Percentiles rank a stretch among this genome's conserved stretches.
Conservation (phyloP, 139 green algal genomes). For the Edaphochlamys debaryana region DNA sequence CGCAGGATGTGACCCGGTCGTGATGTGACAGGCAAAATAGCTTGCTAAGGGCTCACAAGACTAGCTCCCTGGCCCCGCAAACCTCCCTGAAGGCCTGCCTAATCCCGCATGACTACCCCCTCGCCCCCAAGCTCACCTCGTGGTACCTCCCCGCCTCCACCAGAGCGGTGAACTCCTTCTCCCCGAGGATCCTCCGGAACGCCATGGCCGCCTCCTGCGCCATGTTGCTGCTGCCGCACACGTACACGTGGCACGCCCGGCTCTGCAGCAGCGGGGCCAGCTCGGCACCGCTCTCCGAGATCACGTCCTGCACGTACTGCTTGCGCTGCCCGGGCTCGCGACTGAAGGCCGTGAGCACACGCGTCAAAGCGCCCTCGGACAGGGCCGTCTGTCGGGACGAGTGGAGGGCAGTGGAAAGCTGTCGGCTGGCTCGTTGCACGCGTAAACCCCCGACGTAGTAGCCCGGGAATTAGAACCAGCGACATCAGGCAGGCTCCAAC, state of each 20-base stretch:
- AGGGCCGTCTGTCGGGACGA: background rate
- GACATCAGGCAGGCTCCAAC: no score
- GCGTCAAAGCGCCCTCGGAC: background rate
- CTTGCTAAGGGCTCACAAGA: no score
- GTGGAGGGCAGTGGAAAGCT: no score
- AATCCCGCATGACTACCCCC: no score
- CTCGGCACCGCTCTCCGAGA: background rate
- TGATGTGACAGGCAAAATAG: no score
- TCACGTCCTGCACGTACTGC: conserved; percentile 18
- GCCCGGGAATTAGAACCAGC: no score
- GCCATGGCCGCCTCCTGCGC: background rate
- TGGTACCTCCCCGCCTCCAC: conserved; percentile 37
- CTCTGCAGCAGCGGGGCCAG: conserved; percentile 25
- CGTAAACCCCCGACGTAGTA: no score
- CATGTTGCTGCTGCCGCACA: conserved; percentile 42
- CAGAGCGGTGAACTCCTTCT: background rate
- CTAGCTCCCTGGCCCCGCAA: no score
- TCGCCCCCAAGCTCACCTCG: background rate
- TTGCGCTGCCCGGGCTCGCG: conserved; percentile 14
- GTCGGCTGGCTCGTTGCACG: no score
- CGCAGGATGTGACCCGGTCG: no score
- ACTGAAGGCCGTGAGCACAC: conserved; percentile 29
- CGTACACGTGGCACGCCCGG: conserved; percentile 21
- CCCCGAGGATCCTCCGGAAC: background rate
- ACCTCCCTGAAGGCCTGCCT: no score